Evolutionary conservation across 345 rosid species (phyloP).

Genomic region (Bruguiera parviflora): DNA sequence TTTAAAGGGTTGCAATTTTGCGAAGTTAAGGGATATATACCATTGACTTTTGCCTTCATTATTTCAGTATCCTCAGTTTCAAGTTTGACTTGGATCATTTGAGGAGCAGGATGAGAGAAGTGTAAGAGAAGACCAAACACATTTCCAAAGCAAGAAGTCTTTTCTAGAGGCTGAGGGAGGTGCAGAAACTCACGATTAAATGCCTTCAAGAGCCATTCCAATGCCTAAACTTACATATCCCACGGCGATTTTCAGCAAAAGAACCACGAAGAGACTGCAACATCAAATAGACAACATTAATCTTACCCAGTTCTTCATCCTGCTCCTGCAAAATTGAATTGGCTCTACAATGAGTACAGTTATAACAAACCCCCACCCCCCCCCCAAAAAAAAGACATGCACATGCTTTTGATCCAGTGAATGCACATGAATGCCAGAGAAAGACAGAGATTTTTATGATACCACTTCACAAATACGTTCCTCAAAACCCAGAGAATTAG

Average conservation of each 20-base stretch:
- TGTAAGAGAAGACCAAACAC: not conserved
- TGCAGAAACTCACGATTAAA: conserved; percentile 19
- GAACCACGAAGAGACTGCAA: conserved; percentile 74
- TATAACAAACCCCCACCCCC: too few species aligned
- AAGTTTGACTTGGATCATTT: not conserved
- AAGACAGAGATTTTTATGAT: conserved; percentile 16
- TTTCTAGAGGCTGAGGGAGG: not conserved
- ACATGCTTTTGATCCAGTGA: not conserved
- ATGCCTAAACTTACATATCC: conserved; percentile 78
- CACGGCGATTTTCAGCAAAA: conserved; percentile 66
- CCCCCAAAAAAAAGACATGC: too few species aligned
- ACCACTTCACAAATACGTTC: conserved; percentile 82
- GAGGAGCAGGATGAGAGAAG: not conserved
- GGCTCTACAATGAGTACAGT: not conserved
- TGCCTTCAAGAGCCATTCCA: conserved; percentile 43
- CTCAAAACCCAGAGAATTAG: conserved; percentile 45
- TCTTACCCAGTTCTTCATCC: conserved; percentile 41
- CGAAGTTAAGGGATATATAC: too few species aligned
- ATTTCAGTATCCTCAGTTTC: not conserved
- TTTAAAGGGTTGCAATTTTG: too few species aligned
- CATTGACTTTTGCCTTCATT: too few species aligned
- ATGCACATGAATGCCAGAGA: not conserved
- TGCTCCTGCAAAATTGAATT: conserved; percentile 42
- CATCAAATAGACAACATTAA: conserved; percentile 58
- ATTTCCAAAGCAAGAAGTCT: not conserved